Conservation (phyloP, 75 land plant genomes). For the Adiantum capillusveneris region DNA sequence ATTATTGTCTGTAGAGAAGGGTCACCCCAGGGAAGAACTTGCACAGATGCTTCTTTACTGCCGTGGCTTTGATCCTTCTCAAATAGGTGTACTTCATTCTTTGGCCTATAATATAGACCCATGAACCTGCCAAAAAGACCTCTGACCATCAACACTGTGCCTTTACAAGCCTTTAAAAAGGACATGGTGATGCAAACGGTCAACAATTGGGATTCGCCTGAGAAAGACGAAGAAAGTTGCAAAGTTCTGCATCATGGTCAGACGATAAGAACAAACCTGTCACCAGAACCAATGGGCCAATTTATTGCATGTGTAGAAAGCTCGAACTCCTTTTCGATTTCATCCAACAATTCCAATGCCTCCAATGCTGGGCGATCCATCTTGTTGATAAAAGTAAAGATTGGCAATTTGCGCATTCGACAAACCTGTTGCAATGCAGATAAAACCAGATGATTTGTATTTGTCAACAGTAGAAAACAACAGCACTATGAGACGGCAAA, state of each 20-base stretch:
- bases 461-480: not conserved
- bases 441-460: not conserved
- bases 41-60: conserved; percentile 27
- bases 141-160: too few species aligned
- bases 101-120: conserved; percentile 39
- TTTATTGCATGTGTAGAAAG: conserved; percentile 43
- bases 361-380: conserved; percentile 50
- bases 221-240: not conserved
- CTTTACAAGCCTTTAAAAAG: too few species aligned
- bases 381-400: conserved; percentile 49
- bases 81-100: conserved; percentile 37
- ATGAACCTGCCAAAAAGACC: conserved; percentile 36
- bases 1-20: conserved; percentile 26
- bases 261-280: conserved; percentile 34
- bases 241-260: too few species aligned
- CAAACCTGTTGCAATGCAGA: conserved; percentile 26
- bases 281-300: conserved; percentile 55
- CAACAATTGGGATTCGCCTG: too few species aligned
- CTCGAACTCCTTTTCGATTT: conserved; percentile 45
- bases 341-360: conserved; percentile 41
- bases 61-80: conserved; percentile 37
- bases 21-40: conserved; percentile 26
- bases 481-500: too few species aligned
- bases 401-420: conserved; percentile 45
- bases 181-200: too few species aligned